Percentiles rank a stretch among this genome's conserved stretches.
Conservation (phyloP, 495 filamentous ascomycete species). For the Aspergillus wentii region DNA sequence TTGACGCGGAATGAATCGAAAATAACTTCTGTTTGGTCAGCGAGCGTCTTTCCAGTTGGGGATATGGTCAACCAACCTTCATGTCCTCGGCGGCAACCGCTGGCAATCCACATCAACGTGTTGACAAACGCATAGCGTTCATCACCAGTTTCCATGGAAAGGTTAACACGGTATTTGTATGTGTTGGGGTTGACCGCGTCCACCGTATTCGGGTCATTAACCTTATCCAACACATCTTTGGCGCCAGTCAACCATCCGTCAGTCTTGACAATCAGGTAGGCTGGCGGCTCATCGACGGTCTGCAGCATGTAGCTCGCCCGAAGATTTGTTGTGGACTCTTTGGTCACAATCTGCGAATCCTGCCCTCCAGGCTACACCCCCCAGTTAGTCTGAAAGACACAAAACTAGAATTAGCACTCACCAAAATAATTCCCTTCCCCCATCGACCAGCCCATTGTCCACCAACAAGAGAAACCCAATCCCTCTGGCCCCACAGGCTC, state of each 20-base stretch:
- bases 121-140: slow-evolving; percentile 59
- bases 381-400: neutral
- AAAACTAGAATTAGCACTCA: slow-evolving; percentile 24
- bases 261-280: slow-evolving; percentile 55
- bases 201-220: slow-evolving; percentile 45
- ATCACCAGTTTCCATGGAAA: slow-evolving; percentile 58
- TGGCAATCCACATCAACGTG: slow-evolving; percentile 58
- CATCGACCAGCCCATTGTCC: slow-evolving; percentile 58
- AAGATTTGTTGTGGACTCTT: slow-evolving; percentile 49
- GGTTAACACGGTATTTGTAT: slow-evolving; percentile 53
- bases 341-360: slow-evolving; percentile 53
- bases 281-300: slow-evolving; percentile 53
- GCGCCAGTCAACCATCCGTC: slow-evolving; percentile 55
- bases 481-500: slow-evolving; percentile 51
- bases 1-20: slow-evolving; percentile 46
- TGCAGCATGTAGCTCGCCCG: slow-evolving; percentile 52
- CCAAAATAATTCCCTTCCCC: slow-evolving; percentile 55
- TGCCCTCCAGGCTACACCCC: slow-evolving; percentile 51
- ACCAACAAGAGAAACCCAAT: slow-evolving; percentile 53
- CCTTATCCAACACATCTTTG: slow-evolving; percentile 53
- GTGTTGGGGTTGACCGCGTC: slow-evolving; percentile 51
- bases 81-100: slow-evolving; percentile 52
- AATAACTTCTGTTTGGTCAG: slow-evolving; percentile 31
- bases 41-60: neutral
- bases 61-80: slow-evolving; percentile 35